Base-by-base conservation (phyloP, 1,139 yeast genomes). In the Saccharomyces hybrid region DNA sequence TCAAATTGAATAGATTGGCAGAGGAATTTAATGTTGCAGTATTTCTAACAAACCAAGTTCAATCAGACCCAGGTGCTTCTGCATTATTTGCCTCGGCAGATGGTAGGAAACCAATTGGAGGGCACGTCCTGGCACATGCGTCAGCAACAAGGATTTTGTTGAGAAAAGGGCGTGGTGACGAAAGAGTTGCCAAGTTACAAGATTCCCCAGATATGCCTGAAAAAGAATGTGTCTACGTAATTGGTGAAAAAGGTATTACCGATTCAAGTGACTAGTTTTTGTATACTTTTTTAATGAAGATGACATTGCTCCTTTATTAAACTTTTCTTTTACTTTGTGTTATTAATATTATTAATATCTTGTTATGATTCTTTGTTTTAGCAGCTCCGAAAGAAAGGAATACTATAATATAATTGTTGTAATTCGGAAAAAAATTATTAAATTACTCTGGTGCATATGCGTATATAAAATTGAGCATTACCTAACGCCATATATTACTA, bases 21-120 rank as follows among this genome's bases (percentile, higher is more conserved):
- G 86, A 81, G 61, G 85, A 81, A 60, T 81, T 78, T 63, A 81
- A 82, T 57, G 70, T 80, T 46, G 84, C 86, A 0, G 80, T 81
- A 1, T 80, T 82, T 58, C 70, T 81, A 70, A 81, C 86, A 1
- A 81, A 81, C 56, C 86, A 82, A 63, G 85, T 81, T 9, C 86
- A 82, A 64, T 78, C 84, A n/a, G 86, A 82, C 60, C 86, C 86
- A 1, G 86, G 86, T 48, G 86, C 86, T 0, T 79, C 84, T 53
- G 80, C 84, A 2, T 67, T 82, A 54, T 82, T 82, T 71, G 86
- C 86, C 0, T 73, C 83, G 38, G 84, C 83, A 16, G 86, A 82
- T 67, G 84, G 86, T 8, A 73, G 85, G 57, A 82, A 82, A 63
- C 86, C 86, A 0, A 79, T 82, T 55, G 86, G 86, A 28, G 86